Base-by-base conservation (phyloP, 2,329 filamentous ascomycete species). In the Colletotrichum sansevieriae region DNA sequence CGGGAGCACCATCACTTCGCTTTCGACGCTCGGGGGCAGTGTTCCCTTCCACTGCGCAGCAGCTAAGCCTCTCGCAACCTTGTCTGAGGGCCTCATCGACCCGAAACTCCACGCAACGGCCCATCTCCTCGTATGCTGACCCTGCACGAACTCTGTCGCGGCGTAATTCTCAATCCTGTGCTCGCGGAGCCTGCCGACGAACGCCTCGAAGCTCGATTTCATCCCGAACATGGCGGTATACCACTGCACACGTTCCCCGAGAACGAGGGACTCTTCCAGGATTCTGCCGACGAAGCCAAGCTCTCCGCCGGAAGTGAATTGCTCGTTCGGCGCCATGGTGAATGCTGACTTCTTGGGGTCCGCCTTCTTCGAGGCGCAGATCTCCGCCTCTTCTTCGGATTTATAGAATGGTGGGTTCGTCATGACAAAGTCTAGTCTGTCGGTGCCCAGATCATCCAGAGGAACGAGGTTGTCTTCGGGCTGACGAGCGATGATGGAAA, bases 371-470 rank as follows among this genome's bases (percentile, higher is more conserved):
- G 83, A 78, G 0, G 92, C 91, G 1, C 91, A 91, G 4, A 83
- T 80, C 3, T 85, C 72, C 79, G 98, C 87, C 58, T 97, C 94
- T 5, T 85, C 79, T 3, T 86, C 81, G 0, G 92, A 94, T n/a
- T 84, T 79, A 82, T 98, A 98, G 81, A 99, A 99, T 0, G 96
- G 96, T 0, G 96, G 96, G 73, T 99, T 99, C 71, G 92, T 95
- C 90, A 98, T 97, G 67, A 88, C 90, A 77, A 98, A 98, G 76
- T 95, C 91, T 49, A 97, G 83, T 3, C 71, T 75, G 8, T 81
- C 76, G 4, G 87, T 76, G 22, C 77, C 79, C 1, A 90, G 75
- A 0, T 83, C 83, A 44, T 89, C 82, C 0, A 94, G 76, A 0
- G 92, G 90, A 6, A 98, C 84, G 2, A 98, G 80, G 0, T 81